Percentiles rank a stretch among this genome's conserved stretches.
Conservation (phyloP, 495 filamentous ascomycete species). For the Podospora pseudopauciseta region DNA sequence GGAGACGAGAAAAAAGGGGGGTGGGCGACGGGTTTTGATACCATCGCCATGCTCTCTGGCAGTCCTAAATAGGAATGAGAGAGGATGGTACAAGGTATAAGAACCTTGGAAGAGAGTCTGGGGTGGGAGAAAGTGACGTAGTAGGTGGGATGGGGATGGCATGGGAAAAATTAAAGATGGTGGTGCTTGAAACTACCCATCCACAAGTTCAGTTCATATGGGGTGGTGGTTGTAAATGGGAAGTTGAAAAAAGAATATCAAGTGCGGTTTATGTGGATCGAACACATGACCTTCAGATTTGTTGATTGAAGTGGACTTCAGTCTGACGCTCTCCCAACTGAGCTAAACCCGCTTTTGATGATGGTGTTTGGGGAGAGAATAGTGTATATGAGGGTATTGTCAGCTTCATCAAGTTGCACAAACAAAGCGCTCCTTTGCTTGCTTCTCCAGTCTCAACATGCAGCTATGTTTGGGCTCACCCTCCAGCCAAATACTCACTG, state of each 20-base stretch:
- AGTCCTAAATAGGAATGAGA: background rate
- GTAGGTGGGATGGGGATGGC: background rate
- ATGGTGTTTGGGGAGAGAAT: background rate
- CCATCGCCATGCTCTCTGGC: background rate
- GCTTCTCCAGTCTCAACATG: background rate
- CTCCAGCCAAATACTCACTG: too few relatives aligned
- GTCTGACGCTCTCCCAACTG: conserved; percentile 14
- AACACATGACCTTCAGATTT: conserved; percentile 13
- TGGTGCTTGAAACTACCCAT: background rate
- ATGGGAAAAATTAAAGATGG: background rate
- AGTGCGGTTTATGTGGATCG: conserved; percentile 13
- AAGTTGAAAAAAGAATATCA: conserved; percentile 4
- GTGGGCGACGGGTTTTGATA: background rate
- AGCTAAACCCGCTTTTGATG: conserved; percentile 4
- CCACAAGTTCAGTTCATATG: background rate
- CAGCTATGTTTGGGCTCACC: background rate
- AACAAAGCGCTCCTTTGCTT: background rate
- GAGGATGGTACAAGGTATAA: background rate
- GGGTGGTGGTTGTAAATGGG: too few relatives aligned
- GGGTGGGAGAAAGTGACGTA: background rate
- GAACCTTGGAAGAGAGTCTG: background rate
- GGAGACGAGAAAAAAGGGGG: background rate
- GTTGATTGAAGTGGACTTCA: conserved; percentile 10
- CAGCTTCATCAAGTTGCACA: background rate
- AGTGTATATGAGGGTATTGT: background rate